Base-by-base conservation (phyloP, 2,329 filamentous ascomycete species). In the Microdochium nivale region DNA sequence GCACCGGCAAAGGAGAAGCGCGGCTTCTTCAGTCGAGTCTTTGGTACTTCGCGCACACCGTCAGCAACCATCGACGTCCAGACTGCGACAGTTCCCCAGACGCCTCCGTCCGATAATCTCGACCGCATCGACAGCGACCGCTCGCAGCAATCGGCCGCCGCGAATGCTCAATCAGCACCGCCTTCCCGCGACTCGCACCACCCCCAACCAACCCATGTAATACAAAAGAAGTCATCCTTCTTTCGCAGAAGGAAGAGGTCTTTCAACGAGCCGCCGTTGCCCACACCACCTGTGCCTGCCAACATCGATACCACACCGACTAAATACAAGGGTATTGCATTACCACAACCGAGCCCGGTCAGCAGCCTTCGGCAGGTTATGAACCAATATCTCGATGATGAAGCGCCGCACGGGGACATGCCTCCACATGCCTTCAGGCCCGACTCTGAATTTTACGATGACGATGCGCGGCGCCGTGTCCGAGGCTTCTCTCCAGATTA, bases 141-240 rank as follows among this genome's bases (percentile, higher is more conserved):
- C 9, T 61, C 65, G 19, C 68, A 70, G 48, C 71, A 75, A 24
- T 44, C 40, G 10, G 40, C 40, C n/a, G 40, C 40, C 40, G 40
- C 72, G n/a, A 25, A 47, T 16, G 57, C 57, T 24, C 62, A 66
- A 40, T 70, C 75, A 37, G 67, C 71, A 23, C 74, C 78, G 33
- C 75, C 78, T 2, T 76, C 77, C 3, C 69, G 78, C 53, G 77
- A 81, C 56, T 76, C 76, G 32, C 71, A 75, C 49, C 73, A 71
- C 51, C 61, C 66, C 21, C 59, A 58, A 35, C 62, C 51, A 46
- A 66, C 74, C 16, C 73, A 76, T 52, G 70, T 73, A 21, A 72
- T 96, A 49, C 87, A 88, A 61, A 96, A 96, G 74, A 96, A 96
- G 68, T 95, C 92, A 1, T 92, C 90, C 0, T 97, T 99, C 71